A percentile compares a stretch with the other conserved stretches of the same genome.
Evolutionary conservation across 179 eudicot species (phyloP).

Genomic region (Silene coronaria): DNA sequence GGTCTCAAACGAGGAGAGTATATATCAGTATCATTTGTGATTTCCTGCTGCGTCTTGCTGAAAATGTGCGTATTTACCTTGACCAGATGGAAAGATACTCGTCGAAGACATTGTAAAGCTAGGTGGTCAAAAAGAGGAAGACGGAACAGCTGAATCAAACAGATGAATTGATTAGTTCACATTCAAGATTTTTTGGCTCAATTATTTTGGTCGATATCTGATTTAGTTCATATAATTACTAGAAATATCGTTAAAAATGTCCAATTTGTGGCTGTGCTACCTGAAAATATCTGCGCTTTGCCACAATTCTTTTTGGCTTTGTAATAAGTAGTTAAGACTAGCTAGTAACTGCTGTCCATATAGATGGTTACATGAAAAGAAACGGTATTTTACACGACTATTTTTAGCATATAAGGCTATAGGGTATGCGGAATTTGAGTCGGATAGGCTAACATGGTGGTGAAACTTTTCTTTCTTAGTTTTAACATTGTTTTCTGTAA

Average conservation of each 20-base stretch:
- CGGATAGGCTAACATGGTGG: neutral
- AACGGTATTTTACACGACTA: neutral
- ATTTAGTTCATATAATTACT: neutral
- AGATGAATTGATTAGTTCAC: constrained; percentile 26
- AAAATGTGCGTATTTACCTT: constrained; percentile 4
- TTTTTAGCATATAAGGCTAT: no score
- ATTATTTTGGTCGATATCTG: constrained; percentile 1
- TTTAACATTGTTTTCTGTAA: no score
- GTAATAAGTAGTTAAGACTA: constrained; percentile 16
- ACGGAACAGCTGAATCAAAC: constrained; percentile 35
- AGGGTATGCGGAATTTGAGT: no score
- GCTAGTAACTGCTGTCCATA: neutral
- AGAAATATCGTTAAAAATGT: constrained; percentile 5
- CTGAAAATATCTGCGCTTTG: constrained; percentile 11
- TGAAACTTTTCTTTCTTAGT: no score
- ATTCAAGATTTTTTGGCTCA: neutral
- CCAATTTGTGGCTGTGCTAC: constrained; percentile 8
- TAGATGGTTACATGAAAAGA: neutral
- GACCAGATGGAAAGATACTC: constrained; percentile 84
- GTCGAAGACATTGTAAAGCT: constrained; percentile 86
- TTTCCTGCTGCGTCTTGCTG: neutral
- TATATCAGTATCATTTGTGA: neutral
- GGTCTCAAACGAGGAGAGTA: neutral
- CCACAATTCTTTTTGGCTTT: constrained; percentile 17
- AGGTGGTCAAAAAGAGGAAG: constrained; percentile 55